Evolutionary conservation across 352 stramenopile genomes (phyloP).

Genomic region (Globisporangium sylvaticum): DNA sequence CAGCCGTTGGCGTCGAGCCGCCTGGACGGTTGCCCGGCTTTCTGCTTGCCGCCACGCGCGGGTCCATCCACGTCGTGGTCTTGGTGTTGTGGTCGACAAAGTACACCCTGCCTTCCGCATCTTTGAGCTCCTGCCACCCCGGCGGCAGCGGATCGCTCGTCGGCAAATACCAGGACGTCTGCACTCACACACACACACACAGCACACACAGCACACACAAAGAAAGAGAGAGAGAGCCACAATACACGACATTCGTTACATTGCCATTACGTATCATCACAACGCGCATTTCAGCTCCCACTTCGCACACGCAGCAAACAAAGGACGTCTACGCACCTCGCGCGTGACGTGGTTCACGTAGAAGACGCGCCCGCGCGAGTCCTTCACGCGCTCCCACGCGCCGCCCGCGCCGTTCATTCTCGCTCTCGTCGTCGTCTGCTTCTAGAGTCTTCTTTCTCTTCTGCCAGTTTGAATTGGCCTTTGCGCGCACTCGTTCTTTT

Average conservation of each 20-base stretch:
- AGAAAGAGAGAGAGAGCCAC: neutral
- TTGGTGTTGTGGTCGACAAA: slow-evolving; percentile 81
- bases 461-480: neutral
- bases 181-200: neutral
- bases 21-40: slow-evolving; percentile 6
- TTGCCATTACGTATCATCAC: neutral
- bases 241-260: neutral
- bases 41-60: slow-evolving; percentile 35
- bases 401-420: slow-evolving; percentile 21
- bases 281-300: neutral
- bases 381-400: slow-evolving; percentile 70
- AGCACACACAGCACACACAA: slow-evolving; percentile 8
- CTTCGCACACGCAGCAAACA: neutral
- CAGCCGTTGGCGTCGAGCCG: slow-evolving; percentile 12
- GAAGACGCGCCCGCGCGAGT: slow-evolving; percentile 81
- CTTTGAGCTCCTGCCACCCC: slow-evolving; percentile 79
- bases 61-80: slow-evolving; percentile 78
- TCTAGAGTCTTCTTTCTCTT: slow-evolving; percentile 1
- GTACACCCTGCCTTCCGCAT: slow-evolving; percentile 69
- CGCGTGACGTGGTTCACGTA: slow-evolving; percentile 83
- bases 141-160: slow-evolving; percentile 60
- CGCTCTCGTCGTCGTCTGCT: neutral
- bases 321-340: slow-evolving; percentile 38
- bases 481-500: neutral
- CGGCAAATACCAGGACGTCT: slow-evolving; percentile 82